phyloP scores from a whole-genome alignment of 2,329 filamentous ascomycete species.

The Colletotrichum cordylinicola region DNA sequence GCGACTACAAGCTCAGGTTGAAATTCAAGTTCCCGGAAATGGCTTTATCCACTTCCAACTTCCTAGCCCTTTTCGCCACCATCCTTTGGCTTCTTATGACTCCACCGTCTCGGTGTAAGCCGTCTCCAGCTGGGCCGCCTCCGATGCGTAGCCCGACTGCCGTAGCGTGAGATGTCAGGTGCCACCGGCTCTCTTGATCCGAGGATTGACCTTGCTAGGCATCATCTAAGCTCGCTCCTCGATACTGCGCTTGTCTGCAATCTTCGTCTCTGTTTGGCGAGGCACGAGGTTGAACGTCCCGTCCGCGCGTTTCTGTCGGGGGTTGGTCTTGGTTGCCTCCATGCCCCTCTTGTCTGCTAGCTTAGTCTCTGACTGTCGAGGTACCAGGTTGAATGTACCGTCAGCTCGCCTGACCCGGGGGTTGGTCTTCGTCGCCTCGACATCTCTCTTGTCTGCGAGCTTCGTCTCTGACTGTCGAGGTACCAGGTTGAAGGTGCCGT shows the following conservation, averaged over 20 bases:
- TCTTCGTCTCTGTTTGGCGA: rapidly evolving
- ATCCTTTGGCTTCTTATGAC: background rate
- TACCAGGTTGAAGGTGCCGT: background rate
- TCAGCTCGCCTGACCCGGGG: background rate
- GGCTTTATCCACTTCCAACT: background rate
- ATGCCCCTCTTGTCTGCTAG: rapidly evolving
- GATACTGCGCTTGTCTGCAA: background rate
- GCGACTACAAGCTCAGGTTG: too few relatives aligned
- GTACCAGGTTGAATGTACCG: background rate
- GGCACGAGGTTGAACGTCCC: background rate
- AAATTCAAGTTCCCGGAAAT: too few relatives aligned
- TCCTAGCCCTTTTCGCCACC: background rate
- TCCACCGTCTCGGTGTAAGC: background rate
- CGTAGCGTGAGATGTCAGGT: background rate
- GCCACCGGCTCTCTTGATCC: background rate
- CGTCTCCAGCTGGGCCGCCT: background rate
- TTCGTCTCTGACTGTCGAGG: rapidly evolving
- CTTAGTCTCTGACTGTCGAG: background rate
- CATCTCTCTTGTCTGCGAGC: background rate
- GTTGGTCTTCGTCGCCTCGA: background rate
- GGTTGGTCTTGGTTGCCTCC: background rate
- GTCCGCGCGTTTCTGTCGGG: background rate
- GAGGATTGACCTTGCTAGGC: background rate
- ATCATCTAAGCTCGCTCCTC: background rate
- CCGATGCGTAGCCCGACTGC: background rate